Percentiles rank a stretch among this genome's conserved stretches.
These are phyloP conservation scores for Aspergillus novoparasiticus DNA, from an alignment of 2,329 filamentous ascomycete genomes.

Conservation along the genomic window DNA sequence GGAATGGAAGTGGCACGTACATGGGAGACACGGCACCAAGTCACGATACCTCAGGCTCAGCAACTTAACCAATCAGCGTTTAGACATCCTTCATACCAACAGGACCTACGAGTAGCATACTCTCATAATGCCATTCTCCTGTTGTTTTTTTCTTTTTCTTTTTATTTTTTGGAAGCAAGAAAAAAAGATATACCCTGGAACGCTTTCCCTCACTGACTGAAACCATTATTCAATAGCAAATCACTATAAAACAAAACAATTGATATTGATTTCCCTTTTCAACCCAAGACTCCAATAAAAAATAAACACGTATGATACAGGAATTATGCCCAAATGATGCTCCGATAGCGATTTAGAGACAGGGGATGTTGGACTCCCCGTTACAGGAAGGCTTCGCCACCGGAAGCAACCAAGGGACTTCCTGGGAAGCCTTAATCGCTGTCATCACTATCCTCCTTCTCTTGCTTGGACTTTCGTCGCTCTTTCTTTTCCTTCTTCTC, in stretches of 20 bases:
- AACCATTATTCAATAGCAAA: slow-evolving; percentile 1
- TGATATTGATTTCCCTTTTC: slow-evolving; percentile 39
- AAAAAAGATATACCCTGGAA: background rate
- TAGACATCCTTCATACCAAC: background rate
- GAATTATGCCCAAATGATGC: slow-evolving; percentile 28
- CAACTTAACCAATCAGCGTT: background rate
- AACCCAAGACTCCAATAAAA: slow-evolving; percentile 43
- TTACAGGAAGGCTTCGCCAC: slow-evolving; percentile 10
- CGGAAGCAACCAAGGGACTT: slow-evolving; percentile 23
- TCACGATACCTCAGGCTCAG: background rate
- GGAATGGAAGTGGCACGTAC: background rate
- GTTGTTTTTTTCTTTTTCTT: too few relatives aligned
- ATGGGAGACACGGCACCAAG: background rate
- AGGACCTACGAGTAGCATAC: background rate
- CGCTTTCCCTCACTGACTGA: background rate
- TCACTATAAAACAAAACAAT: slow-evolving; percentile 14
- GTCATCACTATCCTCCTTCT: slow-evolving; percentile 69
- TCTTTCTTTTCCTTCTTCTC: slow-evolving; percentile 60
- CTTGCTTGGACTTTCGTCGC: slow-evolving; percentile 82
- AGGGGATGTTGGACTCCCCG: slow-evolving; percentile 4
- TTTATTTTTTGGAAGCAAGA: background rate
- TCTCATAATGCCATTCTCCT: background rate
- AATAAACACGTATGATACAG: slow-evolving; percentile 44
- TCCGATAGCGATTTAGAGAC: slow-evolving; percentile 11
- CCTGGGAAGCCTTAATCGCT: slow-evolving; percentile 42